phyloP scores from a whole-genome alignment of 352 stramenopile genomes.

The Globisporangium cylindrosporum region DNA sequence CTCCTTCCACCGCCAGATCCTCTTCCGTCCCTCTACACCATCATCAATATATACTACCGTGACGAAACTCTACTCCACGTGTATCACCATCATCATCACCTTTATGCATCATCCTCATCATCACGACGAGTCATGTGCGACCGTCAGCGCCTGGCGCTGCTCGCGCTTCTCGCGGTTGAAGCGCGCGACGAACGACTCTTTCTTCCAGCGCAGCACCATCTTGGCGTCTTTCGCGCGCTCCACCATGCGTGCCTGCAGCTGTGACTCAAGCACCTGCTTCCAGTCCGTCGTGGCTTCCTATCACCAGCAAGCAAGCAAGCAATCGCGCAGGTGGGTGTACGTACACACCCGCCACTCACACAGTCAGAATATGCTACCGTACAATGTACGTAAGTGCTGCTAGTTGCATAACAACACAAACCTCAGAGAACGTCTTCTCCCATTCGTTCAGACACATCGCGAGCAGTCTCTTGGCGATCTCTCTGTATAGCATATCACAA shows the following conservation, averaged over 20 bases:
- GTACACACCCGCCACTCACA: not conserved
- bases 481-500: conserved; percentile 19
- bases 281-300: conserved; percentile 66
- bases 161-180: conserved; percentile 80
- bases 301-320: not conserved
- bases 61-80: no score
- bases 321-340: not conserved
- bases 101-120: not conserved
- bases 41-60: no score
- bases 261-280: conserved; percentile 47
- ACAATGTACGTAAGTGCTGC: not conserved
- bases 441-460: conserved; percentile 40
- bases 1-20: not conserved
- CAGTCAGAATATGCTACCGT: not conserved
- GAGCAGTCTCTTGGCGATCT: conserved; percentile 67
- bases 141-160: conserved; percentile 27
- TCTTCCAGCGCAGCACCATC: conserved; percentile 63
- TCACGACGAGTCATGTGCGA: not conserved
- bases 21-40: not conserved
- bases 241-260: conserved; percentile 51
- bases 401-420: not conserved
- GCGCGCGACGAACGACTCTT: conserved; percentile 75
- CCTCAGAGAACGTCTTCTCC: conserved; percentile 59
- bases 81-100: not conserved
- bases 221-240: conserved; percentile 46